Evolutionary conservation across 352 stramenopile genomes (phyloP), one percentile per base, ranked within the genome.

Genomic region (Plasmopara viticola): DNA sequence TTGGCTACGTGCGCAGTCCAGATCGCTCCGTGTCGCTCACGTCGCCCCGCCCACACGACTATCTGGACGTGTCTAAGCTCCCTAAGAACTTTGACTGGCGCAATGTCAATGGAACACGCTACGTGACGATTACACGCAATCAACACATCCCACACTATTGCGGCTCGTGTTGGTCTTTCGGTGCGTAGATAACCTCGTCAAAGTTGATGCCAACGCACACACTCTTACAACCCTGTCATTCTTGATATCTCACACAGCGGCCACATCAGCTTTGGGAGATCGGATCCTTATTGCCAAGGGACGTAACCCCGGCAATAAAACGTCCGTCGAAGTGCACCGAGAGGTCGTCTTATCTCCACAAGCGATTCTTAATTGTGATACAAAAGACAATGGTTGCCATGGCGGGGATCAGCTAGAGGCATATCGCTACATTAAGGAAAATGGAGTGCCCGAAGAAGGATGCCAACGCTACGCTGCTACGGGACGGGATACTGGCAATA

Each of bases 21-120:
- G 74, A 94, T 57, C 83, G 83, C 55, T 87, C 78, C 44, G 66
- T 79, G 43, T 62, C 72, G 43, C 48, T 94, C 31, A 82, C 73
- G 56, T 75, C 68, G 8, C 63, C 82, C 6, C 75, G 69, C 4
- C 79, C 84, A 13, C 82, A 94, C 56, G 65, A 87, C 25, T 74
- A 84, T 44, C 33, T 96, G 10, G 72, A 89, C 43, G 34, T 62
- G 17, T 44, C 56, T 5, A 68, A 87, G 35, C 60, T 98, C 30
- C 96, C 96, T 38, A 87, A 90, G 60, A 83, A 74, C 53, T 98
- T 98, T 61, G 90, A 95, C 66, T 98, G 95, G 94, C 80, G 83
- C 57, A 86, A 76, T 49, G 52, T 94, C 18, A 89, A 94, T 57
- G 72, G 72, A 64, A 90, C 78, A 43, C 82, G 78, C 67, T 91